Evolutionary conservation across 2,329 filamentous ascomycete species (phyloP), one percentile per base, ranked within the genome.

Genomic region (Pseudogymnoascus sp.): DNA sequence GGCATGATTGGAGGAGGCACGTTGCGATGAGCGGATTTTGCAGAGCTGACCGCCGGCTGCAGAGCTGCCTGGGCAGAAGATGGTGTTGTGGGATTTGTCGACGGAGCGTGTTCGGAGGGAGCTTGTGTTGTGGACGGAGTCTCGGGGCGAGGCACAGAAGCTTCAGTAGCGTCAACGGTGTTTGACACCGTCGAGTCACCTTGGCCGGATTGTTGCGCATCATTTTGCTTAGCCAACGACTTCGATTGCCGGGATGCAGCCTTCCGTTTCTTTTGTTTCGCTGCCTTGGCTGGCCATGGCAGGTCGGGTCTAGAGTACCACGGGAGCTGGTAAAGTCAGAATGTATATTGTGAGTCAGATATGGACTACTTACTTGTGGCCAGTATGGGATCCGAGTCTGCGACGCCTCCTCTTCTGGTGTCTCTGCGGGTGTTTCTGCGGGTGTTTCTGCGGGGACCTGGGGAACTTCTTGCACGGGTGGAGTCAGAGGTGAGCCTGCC

Each of bases 221-320:
- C 29, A 7, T 58, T 31, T 12, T 61, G 58, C 60, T 65, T 25
- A 15, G 15, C 42, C 25, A 29, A 9, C 42, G 40, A 9, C 42
- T 21, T 27, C 7, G 42, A 52, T 31, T 52, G 42, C 6, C 27
- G 27, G 25, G 42, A 3, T 12, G 5, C 42, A 31, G 13, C 7
- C 42, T 52, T 52, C 58, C 18, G 60, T 55, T 60, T 71, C 73
- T 64, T 75, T 79, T 71, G 36, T 75, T 73, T 67, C 74, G 78
- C 10, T 73, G 71, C 66, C 66, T 73, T 75, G 3, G 68, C 68
- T 10, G 84, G 83, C 68, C 84, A 87, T 8, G 76, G 74, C 29
- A 73, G 67, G 33, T 82, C 79, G 3, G 81, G 80, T 33, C 72
- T 73, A 0, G 83, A 85, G 27, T 78, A 68, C 83, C 84, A 87